phyloP scores from a whole-genome alignment of 495 filamentous ascomycete species.

The Xylaria curta region DNA sequence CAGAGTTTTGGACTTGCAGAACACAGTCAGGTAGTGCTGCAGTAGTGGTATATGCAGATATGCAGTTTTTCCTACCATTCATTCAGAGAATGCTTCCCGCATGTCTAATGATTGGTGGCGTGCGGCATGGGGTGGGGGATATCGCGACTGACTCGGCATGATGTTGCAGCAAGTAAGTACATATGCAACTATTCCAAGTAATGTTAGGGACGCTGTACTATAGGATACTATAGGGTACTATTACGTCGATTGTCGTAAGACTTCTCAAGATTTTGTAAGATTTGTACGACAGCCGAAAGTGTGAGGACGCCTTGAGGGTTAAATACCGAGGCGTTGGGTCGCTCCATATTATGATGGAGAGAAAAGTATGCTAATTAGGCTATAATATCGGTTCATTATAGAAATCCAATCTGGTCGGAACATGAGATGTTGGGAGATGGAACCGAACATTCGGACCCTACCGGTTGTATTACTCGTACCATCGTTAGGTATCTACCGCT shows the following conservation, averaged over 20 bases:
- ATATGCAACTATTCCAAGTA: background rate
- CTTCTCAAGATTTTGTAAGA: background rate
- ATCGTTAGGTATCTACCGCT: background rate
- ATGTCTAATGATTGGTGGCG: constrained; percentile 12
- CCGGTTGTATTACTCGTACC: background rate
- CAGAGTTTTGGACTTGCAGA: constrained; percentile 22
- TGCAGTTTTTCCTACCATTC: constrained; percentile 1
- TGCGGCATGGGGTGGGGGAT: constrained; percentile 4
- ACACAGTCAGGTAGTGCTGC: constrained; percentile 17
- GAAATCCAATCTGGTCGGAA: background rate
- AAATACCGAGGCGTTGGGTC: constrained; percentile 16
- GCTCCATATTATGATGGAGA: background rate
- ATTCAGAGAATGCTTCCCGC: background rate
- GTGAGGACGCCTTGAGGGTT: background rate
- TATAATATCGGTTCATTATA: background rate
- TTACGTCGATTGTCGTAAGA: background rate
- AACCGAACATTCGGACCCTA: constrained; percentile 14
- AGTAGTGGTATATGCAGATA: constrained; percentile 17
- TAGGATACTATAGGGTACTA: background rate
- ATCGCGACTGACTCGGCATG: constrained; percentile 3
- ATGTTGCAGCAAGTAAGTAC: background rate
- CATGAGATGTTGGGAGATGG: background rate
- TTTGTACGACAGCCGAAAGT: background rate
- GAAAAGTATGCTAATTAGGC: constrained; percentile 13
- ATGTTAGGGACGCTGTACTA: background rate